Evolutionary conservation across 208 protist genomes (phyloP).

Genomic region (Crithidia expoeki): DNA sequence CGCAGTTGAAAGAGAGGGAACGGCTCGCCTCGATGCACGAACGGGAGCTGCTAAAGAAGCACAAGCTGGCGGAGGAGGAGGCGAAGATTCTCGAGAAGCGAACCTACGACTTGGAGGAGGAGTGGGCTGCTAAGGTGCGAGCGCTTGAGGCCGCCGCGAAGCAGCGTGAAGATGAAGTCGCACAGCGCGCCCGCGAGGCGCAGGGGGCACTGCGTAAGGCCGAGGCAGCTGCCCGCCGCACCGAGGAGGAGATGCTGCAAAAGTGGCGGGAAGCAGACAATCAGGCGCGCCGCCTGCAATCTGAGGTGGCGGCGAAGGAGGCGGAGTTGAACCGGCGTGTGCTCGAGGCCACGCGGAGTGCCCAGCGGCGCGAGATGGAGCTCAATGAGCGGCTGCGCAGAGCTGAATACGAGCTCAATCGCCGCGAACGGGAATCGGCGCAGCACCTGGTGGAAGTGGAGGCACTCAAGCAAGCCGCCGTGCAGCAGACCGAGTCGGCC

Average conservation of each 20-base stretch:
- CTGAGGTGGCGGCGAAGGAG: slow-evolving; percentile 57
- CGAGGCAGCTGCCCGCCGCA: slow-evolving; percentile 44
- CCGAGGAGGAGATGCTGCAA: slow-evolving; percentile 52
- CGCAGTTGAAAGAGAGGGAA: slow-evolving; percentile 56
- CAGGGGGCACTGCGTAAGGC: slow-evolving; percentile 43
- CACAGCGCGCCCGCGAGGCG: slow-evolving; percentile 39
- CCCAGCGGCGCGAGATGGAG: slow-evolving; percentile 44
- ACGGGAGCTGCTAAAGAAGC: slow-evolving; percentile 44
- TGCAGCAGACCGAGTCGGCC: slow-evolving; percentile 30
- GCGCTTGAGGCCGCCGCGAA: slow-evolving; percentile 46
- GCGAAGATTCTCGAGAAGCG: slow-evolving; percentile 39
- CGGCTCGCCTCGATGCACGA: slow-evolving; percentile 40
- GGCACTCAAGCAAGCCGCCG: slow-evolving; percentile 34
- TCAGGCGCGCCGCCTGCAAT: slow-evolving; percentile 47
- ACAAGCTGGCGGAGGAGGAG: slow-evolving; percentile 48
- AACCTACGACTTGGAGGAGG: slow-evolving; percentile 43
- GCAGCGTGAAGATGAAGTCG: slow-evolving; percentile 51
- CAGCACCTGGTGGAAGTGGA: slow-evolving; percentile 52
- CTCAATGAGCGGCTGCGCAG: slow-evolving; percentile 47
- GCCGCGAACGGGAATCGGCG: slow-evolving; percentile 45
- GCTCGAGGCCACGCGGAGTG: slow-evolving; percentile 47
- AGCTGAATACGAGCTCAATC: slow-evolving; percentile 50
- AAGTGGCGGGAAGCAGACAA: slow-evolving; percentile 57
- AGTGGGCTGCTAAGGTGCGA: slow-evolving; percentile 51
- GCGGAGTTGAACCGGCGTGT: slow-evolving; percentile 57